phyloP scores from a whole-genome alignment of 139 green algal species.

The Volvox africanus region DNA sequence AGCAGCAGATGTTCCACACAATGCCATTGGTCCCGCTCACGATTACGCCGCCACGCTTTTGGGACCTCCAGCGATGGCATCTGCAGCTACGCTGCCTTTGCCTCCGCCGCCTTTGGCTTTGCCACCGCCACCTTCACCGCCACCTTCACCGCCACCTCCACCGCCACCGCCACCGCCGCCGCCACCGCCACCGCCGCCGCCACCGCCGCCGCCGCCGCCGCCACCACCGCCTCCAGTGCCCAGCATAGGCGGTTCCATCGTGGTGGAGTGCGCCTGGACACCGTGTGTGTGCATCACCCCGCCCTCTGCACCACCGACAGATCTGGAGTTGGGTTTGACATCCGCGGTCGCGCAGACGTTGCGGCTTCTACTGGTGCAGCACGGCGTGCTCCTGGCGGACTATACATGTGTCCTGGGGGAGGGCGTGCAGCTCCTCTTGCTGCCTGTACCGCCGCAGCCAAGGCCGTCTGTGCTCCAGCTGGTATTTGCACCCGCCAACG shows the following conservation, averaged over 20 bases:
- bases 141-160: background rate
- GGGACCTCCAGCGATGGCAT: no score
- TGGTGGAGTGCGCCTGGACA: conserved; percentile 73
- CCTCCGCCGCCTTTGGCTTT: background rate
- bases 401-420: conserved; percentile 33
- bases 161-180: background rate
- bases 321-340: conserved; percentile 30
- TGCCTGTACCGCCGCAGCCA: conserved; percentile 44
- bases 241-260: background rate
- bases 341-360: conserved; percentile 25
- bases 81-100: no score
- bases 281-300: conserved; percentile 88
- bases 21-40: no score
- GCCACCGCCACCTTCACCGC: no score
- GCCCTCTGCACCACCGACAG: conserved; percentile 3
- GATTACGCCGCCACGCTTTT: no score
- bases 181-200: background rate
- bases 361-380: conserved; percentile 42
- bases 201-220: background rate
- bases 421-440: conserved; percentile 27
- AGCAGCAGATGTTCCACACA: no score
- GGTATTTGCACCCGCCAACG: conserved; percentile 39
- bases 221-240: background rate
- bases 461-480: conserved; percentile 34
- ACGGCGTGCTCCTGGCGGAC: conserved; percentile 40